Evolutionary conservation across 495 filamentous ascomycete genomes (phyloP).

Genomic region (Darksidea phi): DNA sequence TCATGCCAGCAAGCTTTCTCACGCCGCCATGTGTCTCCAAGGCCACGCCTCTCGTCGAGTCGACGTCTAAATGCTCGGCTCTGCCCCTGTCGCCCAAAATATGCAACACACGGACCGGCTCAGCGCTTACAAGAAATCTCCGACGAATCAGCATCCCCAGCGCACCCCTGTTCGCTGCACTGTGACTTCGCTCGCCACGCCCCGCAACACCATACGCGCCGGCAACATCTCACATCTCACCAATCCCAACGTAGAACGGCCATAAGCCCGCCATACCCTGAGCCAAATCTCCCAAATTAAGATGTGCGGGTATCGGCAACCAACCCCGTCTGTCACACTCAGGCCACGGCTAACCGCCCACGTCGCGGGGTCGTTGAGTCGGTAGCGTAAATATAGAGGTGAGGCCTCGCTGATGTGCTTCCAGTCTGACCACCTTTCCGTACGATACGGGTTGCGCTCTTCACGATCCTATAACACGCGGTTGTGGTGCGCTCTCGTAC

Average conservation of each 20-base stretch:
- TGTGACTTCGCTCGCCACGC: conserved; percentile 9
- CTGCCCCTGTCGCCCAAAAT: conserved; percentile 27
- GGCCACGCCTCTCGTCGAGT: too few species aligned
- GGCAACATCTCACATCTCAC: conserved; percentile 3
- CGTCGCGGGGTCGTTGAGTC: conserved; percentile 19
- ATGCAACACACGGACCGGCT: conserved; percentile 19
- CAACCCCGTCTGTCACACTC: conserved; percentile 16
- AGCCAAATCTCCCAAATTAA: conserved; percentile 13
- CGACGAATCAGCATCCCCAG: conserved; percentile 15
- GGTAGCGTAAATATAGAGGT: conserved; percentile 34
- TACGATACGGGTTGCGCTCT: conserved; percentile 29
- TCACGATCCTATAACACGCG: conserved; percentile 1
- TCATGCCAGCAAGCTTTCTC: too few species aligned
- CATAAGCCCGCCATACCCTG: conserved; percentile 9
- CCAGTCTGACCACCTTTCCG: conserved; percentile 6
- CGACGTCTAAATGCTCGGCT: not conserved
- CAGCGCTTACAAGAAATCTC: conserved; percentile 4
- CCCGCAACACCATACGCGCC: conserved; percentile 32
- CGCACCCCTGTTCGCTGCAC: conserved; percentile 8
- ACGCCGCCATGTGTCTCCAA: not conserved
- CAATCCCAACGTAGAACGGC: conserved; percentile 10
- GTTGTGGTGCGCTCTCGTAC: conserved; percentile 23
- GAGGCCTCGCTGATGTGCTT: conserved; percentile 17
- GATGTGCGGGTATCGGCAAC: conserved; percentile 13
- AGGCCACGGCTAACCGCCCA: conserved; percentile 28